Evolutionary conservation across 768 basidiomycete genomes (phyloP), one percentile per base, ranked within the genome.

Genomic region (Gelatoporia subvermispora): DNA sequence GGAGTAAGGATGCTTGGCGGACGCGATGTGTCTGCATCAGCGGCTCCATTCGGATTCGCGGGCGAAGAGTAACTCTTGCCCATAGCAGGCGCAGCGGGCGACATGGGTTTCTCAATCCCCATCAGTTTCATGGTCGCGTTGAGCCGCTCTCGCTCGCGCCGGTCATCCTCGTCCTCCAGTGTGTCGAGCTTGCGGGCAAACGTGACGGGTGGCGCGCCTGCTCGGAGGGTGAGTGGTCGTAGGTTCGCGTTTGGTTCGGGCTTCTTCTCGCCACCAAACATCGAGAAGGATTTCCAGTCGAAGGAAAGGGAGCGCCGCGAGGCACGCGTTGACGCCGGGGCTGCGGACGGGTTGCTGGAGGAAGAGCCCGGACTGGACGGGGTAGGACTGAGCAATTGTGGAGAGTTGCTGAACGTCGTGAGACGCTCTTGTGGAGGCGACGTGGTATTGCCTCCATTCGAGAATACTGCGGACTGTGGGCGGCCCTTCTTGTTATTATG

Each of bases 91-190:
- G 56, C 35, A 13, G 49, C 47, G 11, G 67, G 70, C 28, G 72
- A 61, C n/a, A 71, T 63, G 24, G 84, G 81, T 64, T 86, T 71
- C 41, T 79, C 82, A 51, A 95, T 90, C 4, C 95, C 95, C 85
- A 94, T 92, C 23, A 95, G 71, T 64, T 92, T 90, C 88, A 98
- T 88, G 22, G 92, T 91, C 15, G 91, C 91, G 54, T 86, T 77
- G 47, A 97, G 73, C 15, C 93, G 79, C 63, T 93, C 93, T 47
- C 94, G 75, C 67, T 95, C 93, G 53, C 76, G 78, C 35, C 81
- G 75, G 61, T 96, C 93, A 52, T 97, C 92, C 50, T 97, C 95
- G 59, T 98, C 94, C 65, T 97, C 94, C 35, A 77, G 72, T 1
- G 84, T 91, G 50, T 94, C 91, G 34, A 94, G 68, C 65, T 93